Evolutionary conservation across 345 rosid species (phyloP).

Genomic region (Eucalyptus caleyi): DNA sequence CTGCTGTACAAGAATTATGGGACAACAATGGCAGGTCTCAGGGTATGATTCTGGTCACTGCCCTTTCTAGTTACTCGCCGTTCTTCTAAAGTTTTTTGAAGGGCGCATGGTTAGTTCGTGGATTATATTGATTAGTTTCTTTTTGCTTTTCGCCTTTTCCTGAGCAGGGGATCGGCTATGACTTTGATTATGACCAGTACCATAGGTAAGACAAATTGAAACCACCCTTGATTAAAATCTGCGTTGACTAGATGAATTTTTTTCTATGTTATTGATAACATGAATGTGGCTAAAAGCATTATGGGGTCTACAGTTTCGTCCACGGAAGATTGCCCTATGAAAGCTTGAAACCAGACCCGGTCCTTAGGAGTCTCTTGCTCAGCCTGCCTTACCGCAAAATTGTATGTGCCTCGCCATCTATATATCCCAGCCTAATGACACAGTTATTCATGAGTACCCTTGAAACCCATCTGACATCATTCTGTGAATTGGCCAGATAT

Average conservation of each 20-base stretch:
- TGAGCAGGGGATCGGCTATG: slow-evolving; percentile 75
- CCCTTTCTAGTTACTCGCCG: neutral
- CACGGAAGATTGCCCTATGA: slow-evolving; percentile 81
- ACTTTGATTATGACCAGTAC: slow-evolving; percentile 67
- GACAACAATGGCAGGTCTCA: slow-evolving; percentile 90
- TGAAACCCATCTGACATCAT: neutral
- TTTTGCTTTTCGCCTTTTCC: neutral
- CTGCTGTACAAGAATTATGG: slow-evolving; percentile 68
- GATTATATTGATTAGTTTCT: neutral
- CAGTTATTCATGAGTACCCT: neutral
- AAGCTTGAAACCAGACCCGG: slow-evolving; percentile 72
- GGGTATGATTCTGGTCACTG: slow-evolving; percentile 22
- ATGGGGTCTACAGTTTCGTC: slow-evolving; percentile 25
- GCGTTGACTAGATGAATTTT: neutral
- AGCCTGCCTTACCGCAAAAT: slow-evolving; percentile 62
- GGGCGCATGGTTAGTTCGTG: neutral
- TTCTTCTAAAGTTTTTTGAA: neutral
- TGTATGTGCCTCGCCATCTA: slow-evolving; percentile 13
- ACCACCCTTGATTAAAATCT: neutral
- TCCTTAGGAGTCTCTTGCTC: slow-evolving; percentile 50
- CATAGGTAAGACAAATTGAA: slow-evolving; percentile 27
- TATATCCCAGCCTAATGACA: neutral
- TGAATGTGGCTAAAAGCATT: neutral
- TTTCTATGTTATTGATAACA: neutral
- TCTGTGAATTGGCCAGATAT: slow-evolving; percentile 14